Evolutionary conservation across 139 green algal species (phyloP), one percentile per base, ranked within the genome.

Genomic region (Deuterostichococcus epilithicus): DNA sequence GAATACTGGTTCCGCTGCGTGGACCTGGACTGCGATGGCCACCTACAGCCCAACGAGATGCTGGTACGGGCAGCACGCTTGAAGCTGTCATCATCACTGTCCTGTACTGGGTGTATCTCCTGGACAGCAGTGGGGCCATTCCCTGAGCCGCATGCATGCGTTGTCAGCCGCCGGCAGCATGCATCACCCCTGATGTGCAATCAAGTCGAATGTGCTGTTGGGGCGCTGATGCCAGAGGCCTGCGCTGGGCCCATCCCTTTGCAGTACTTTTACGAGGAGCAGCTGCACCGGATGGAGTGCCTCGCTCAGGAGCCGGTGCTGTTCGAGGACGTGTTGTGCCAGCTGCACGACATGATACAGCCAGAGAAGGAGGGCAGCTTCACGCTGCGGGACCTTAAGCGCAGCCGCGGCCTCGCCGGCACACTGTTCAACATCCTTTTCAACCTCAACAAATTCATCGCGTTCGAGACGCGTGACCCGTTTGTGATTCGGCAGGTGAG

Each of bases 371-470:
- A 90, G 69, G 90, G 88, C 32, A 44, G 81, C 15, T 89, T 94
- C 81, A 94, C 87, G 30, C 78, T 97, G 78, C 69, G 87, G 23
- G 96, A 99, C 88, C 85, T 99, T 6, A 92, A 90, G 75, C 85
- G 86, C 39, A 83, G 78, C 38, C 83, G 89, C 37, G 72, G 78
- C 37, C 89, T 97, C 78, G 88, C 90, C 0, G 90, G 88, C 35
- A 94, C 94, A 42, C 88, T 99, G 30, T 98, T 99, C 89, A 98
- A 98, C 83, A 91, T 97, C 36, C 85, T 99, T 1, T 98, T 98
- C 92, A 99, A 98, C 85, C 87, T 99, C 32, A 94, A 97, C 88
- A 99, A 99, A 86, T 99, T 99, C 81, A 88, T 99, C n/a, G 89
- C 87, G 0, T 99, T 96, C 76, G 96, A 99, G 84, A 98, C 95